Percentiles rank a stretch among this genome's conserved stretches.
These are phyloP conservation scores for Carallia pectinifolia DNA, from an alignment of 345 rosid genomes.

Conservation along the genomic window DNA sequence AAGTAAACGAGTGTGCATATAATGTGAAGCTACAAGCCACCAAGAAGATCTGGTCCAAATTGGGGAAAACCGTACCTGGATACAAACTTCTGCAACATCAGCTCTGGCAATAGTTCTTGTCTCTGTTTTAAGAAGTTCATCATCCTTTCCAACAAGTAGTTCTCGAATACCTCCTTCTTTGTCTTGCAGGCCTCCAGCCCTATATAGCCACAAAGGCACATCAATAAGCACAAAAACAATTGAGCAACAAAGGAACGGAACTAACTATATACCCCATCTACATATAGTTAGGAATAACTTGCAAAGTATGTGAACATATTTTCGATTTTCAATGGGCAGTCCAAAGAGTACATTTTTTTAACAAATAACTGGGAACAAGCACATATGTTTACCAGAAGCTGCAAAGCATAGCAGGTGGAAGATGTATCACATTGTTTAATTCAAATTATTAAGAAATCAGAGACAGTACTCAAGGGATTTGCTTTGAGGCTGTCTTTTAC, in stretches of 20 bases:
- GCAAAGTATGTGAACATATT: neutral
- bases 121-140: conserved; percentile 91
- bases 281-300: neutral
- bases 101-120: conserved; percentile 67
- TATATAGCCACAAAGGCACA: conserved; percentile 24
- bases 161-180: conserved; percentile 85
- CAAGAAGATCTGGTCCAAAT: too few relatives aligned
- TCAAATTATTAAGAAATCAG: neutral
- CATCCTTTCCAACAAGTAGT: conserved; percentile 78
- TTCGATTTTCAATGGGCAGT: neutral
- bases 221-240: conserved; percentile 1
- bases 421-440: neutral
- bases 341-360: neutral
- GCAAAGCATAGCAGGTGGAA: neutral
- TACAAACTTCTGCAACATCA: conserved; percentile 88
- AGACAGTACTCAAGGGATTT: neutral
- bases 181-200: conserved; percentile 97
- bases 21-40: neutral
- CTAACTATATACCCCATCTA: too few relatives aligned
- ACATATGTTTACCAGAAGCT: neutral
- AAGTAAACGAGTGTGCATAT: neutral
- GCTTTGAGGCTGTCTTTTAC: too few relatives aligned
- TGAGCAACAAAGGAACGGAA: neutral
- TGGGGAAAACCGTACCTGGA: conserved; percentile 46
- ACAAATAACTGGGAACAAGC: neutral